Percentiles rank a stretch among this genome's conserved stretches.
Evolutionary conservation across 2,329 filamentous ascomycete genomes (phyloP).

Genomic region (Xylariaceae sp.): DNA sequence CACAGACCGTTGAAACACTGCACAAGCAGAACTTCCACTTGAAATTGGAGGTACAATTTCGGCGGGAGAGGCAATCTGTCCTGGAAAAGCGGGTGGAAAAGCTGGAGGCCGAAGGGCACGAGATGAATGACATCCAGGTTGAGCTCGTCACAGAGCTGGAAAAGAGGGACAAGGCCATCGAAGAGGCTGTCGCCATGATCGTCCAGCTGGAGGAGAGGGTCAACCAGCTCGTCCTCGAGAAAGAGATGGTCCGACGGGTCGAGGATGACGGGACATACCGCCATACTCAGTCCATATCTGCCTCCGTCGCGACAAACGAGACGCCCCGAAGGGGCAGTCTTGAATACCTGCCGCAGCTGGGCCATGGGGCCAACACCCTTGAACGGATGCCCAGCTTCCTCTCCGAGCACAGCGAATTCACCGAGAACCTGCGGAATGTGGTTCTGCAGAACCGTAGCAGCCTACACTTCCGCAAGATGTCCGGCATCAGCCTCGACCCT

Average conservation of each 20-base stretch:
- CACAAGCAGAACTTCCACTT: conserved; percentile 73
- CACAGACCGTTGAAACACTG: conserved; percentile 55
- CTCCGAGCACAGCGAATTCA: conserved; percentile 51
- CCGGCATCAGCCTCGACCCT: conserved; percentile 32
- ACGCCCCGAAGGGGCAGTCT: conserved; percentile 15
- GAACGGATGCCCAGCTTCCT: conserved; percentile 58
- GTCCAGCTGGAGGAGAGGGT: conserved; percentile 55
- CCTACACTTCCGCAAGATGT: conserved; percentile 41
- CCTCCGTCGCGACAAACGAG: conserved; percentile 13
- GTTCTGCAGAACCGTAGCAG: conserved; percentile 46
- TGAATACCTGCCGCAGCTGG: conserved; percentile 9
- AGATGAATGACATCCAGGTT: conserved; percentile 51
- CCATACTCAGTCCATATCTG: conserved; percentile 24
- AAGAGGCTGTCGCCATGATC: conserved; percentile 65
- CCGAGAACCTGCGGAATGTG: conserved; percentile 53
- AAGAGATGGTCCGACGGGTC: conserved; percentile 44
- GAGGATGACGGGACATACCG: conserved; percentile 33
- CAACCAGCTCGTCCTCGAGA: conserved; percentile 45
- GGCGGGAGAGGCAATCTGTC: conserved; percentile 53
- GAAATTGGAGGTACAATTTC: conserved; percentile 65
- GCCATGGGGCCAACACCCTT: conserved; percentile 32
- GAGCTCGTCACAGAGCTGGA: conserved; percentile 53
- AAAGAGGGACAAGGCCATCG: conserved; percentile 61
- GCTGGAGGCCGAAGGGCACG: conserved; percentile 45
- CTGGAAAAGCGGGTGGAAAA: conserved; percentile 51